Base-by-base conservation (phyloP, 1,284 basidiomycete genomes). In the Tilletia indica region DNA sequence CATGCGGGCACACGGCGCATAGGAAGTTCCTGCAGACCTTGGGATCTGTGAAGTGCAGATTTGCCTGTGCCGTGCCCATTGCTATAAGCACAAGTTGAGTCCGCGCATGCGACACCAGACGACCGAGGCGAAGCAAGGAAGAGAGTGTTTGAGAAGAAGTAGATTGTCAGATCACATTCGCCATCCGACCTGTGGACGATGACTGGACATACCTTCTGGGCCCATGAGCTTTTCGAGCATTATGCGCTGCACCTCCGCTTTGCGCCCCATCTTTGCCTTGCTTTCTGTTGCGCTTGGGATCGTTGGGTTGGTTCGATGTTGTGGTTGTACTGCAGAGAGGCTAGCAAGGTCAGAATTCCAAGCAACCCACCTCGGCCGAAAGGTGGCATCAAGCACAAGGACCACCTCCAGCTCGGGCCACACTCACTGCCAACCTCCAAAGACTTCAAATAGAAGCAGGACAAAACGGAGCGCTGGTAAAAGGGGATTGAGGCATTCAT, bases 21-120 rank as follows among this genome's bases (percentile, higher is more conserved):
- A 99, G 87, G 87, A 94, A 99, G 87, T 99, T 97, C 82, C 93
- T 89, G 89, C 97, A 99, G n/a, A 99, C 97, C 88, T 98, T 98
- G 80, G 94, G 93, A 85, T 97, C 93, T 72, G 91, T 93, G 91
- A 97, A 98, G 74, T 92, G 90, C 74, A 98, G 87, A 86, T 97
- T 78, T 48, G 77, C 76, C 9, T 78, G 77, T 2, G 80, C 75
- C 45, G 77, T 75, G 36, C 82, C 82, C 81, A 84, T 82, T 39
- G 82, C 82, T 82, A 63, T 3, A 14, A 14, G 14, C 42, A 8
- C 9, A 45, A 8, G 42, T 45, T 3, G 42, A 8, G 14, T 14
- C 42, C 42, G 42, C 42, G 42, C 42, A 45, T 45, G 42, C 42
- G 42, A 45, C 42, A 45, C 42, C 42, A 45, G 42, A 31, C 25